Base-by-base conservation (phyloP, 768 basidiomycete genomes). In the Auricularia sp. region DNA sequence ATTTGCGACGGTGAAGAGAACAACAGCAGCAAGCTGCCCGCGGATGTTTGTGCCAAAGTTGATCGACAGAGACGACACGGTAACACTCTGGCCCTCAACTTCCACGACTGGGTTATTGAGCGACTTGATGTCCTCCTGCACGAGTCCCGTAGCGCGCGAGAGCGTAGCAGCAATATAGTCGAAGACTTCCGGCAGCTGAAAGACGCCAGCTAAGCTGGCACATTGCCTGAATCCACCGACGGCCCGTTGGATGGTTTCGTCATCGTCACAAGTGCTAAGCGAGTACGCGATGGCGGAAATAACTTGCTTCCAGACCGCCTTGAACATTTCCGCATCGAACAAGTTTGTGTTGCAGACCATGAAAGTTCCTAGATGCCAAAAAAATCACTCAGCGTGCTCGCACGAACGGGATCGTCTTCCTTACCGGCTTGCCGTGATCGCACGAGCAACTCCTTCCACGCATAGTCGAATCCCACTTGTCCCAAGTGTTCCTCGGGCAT, bases 401-500 rank as follows among this genome's bases (percentile, higher is more conserved):
- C 69, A 21, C 65, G 61, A 62, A 61, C 61, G 36, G 59, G 39
- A 42, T 14, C 8, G 39, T 7, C 7, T 14, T 14, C 7, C 39
- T 36, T 65, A 90, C 93, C 92, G 66, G 92, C 85, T 72, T 86
- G 86, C 64, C 86, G 82, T 56, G 94, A 86, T 36, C 97, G 84
- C 36, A 87, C 76, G 43, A 98, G 81, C 10, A 99, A 79, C 69
- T 98, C 94, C 73, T 97, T 98, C 97, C 97, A 99, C 18, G 97
- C 96, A 73, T 96, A 97, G 69, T 98, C 97, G 72, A 99, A 99
- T 8, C 97, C 97, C 56, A 96, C 82, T 71, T 93, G 92, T 1
- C 96, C 97, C 8, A 87, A 90, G 71, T 99, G 97, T 70, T 99
- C 97, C 75, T 98, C 94, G 0, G 97, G 96, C 86, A 99, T 89